Conservation (phyloP, 257 asterid genomes). For the Rehmannia glutinosa region DNA sequence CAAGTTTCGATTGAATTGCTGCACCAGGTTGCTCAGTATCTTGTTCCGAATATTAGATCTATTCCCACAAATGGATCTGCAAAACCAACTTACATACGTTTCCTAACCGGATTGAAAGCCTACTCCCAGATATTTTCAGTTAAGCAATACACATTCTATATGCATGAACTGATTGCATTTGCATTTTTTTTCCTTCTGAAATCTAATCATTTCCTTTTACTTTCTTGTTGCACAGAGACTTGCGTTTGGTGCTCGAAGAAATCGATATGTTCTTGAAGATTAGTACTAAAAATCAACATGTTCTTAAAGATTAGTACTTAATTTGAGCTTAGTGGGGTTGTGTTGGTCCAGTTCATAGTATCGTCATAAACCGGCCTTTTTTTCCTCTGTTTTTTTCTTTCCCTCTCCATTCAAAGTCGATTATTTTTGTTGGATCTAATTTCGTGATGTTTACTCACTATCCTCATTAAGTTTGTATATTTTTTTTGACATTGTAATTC, state of each 20-base stretch:
- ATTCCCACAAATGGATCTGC: slow-evolving; percentile 67
- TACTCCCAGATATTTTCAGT: slow-evolving; percentile 93
- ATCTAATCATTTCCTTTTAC: not conserved
- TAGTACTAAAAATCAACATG: slow-evolving; percentile 16
- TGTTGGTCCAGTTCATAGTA: not conserved
- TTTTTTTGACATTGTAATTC: no score
- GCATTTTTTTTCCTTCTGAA: not conserved
- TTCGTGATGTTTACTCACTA: no score
- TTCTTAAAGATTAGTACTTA: no score
- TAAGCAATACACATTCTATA: slow-evolving; percentile 21
- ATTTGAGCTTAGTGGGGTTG: no score
- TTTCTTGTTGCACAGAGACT: slow-evolving; percentile 47
- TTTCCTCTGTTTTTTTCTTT: not conserved
- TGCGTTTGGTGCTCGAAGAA: slow-evolving; percentile 89
- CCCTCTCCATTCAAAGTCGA: no score
- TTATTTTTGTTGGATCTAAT: no score
- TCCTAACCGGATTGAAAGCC: slow-evolving; percentile 91
- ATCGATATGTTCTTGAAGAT: slow-evolving; percentile 73
- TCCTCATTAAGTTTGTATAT: no score
- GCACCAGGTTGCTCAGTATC: slow-evolving; percentile 74
- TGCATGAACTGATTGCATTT: not conserved
- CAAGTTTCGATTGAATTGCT: not conserved
- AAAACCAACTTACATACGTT: slow-evolving; percentile 89
- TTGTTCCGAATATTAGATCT: slow-evolving; percentile 78
- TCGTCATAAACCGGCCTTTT: no score